Evolutionary conservation across 495 filamentous ascomycete genomes (phyloP).

Genomic region (Penicillium maclennaniae): DNA sequence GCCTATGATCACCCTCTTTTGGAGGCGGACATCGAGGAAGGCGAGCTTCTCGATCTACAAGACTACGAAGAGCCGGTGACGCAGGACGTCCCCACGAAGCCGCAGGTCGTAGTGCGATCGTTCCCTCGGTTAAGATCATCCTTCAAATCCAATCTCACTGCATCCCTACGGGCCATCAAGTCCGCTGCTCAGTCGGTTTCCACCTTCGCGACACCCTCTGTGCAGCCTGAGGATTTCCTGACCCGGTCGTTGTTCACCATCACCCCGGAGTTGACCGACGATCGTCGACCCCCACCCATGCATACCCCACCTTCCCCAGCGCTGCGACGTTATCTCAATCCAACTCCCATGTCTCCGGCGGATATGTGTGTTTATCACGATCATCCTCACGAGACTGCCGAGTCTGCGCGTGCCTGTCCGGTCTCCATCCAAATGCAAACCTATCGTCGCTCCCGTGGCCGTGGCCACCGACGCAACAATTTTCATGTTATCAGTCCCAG

Average conservation of each 20-base stretch:
- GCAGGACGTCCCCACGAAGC: slow-evolving; percentile 20
- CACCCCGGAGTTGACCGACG: slow-evolving; percentile 78
- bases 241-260: slow-evolving; percentile 79
- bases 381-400: slow-evolving; percentile 33
- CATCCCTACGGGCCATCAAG: slow-evolving; percentile 81
- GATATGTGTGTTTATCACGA: slow-evolving; percentile 60
- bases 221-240: slow-evolving; percentile 84
- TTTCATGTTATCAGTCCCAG: slow-evolving; percentile 28
- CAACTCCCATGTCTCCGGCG: slow-evolving; percentile 62
- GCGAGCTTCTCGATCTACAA: slow-evolving; percentile 24
- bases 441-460: slow-evolving; percentile 48
- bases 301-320: slow-evolving; percentile 76
- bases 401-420: slow-evolving; percentile 48
- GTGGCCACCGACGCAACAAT: slow-evolving; percentile 32
- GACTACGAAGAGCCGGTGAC: slow-evolving; percentile 16
- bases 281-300: slow-evolving; percentile 76
- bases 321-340: slow-evolving; percentile 90
- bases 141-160: slow-evolving; percentile 93
- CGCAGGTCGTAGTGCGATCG: slow-evolving; percentile 22
- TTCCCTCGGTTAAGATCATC: slow-evolving; percentile 47
- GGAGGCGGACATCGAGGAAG: slow-evolving; percentile 31
- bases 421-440: slow-evolving; percentile 88
- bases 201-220: slow-evolving; percentile 64
- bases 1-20: slow-evolving; percentile 55
- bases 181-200: slow-evolving; percentile 83